A percentile compares a stretch with the other conserved stretches of the same genome.
phyloP scores from a whole-genome alignment of 306 rosid genomes.

The Bauhinia variegata region DNA sequence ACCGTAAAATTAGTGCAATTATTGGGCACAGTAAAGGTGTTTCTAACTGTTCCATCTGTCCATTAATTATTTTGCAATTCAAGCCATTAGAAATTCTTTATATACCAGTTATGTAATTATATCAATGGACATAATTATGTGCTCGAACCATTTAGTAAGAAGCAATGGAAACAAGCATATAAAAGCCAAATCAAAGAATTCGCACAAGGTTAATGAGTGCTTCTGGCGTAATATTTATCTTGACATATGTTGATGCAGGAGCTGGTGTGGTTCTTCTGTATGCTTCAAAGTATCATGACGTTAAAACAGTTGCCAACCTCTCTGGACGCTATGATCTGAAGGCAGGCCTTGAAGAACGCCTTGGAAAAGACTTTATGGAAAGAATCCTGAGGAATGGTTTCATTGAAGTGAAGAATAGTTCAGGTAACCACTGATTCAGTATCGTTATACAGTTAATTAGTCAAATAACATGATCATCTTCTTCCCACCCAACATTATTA shows the following conservation, averaged over 20 bases:
- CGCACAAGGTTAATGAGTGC: not conserved
- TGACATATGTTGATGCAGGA: constrained; percentile 54
- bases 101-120: too few species aligned
- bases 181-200: constrained; percentile 20
- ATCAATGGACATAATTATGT: not conserved
- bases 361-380: constrained; percentile 66
- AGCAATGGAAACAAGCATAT: not conserved
- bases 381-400: constrained; percentile 65
- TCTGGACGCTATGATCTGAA: constrained; percentile 77
- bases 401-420: constrained; percentile 53
- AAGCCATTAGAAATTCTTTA: constrained; percentile 5
- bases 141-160: not conserved
- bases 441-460: too few species aligned
- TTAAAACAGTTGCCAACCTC: constrained; percentile 62
- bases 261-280: constrained; percentile 73
- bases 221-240: not conserved
- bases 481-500: not conserved
- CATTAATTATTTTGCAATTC: too few species aligned
- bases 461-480: too few species aligned
- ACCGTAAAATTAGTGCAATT: constrained; percentile 52
- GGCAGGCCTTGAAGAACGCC: constrained; percentile 51
- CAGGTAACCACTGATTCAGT: constrained; percentile 49
- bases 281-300: constrained; percentile 65
- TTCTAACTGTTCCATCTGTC: constrained; percentile 22
- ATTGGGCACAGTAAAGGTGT: constrained; percentile 90